Percentiles rank a stretch among this genome's conserved stretches.
Evolutionary conservation across 148 eudicot species (phyloP).

Genomic region (Spergularia marina): DNA sequence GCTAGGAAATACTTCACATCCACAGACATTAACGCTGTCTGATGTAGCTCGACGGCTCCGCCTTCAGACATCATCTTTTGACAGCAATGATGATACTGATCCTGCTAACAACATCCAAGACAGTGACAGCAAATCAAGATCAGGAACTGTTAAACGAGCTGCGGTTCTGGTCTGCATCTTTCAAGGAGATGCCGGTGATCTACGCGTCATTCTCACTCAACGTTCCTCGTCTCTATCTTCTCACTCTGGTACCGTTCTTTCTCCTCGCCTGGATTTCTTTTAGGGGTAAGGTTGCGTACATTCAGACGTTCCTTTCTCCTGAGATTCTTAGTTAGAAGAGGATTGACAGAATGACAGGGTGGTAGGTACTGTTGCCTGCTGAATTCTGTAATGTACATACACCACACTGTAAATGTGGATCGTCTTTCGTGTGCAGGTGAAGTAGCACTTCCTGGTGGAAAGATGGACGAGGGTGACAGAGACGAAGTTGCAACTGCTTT

Average conservation of each 20-base stretch:
- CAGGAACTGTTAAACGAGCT: conserved; percentile 39
- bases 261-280: too few relatives aligned
- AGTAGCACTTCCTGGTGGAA: conserved; percentile 92
- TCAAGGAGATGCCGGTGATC: conserved; percentile 42
- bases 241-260: conserved; percentile 45
- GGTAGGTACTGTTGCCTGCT: neutral
- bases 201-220: conserved; percentile 56
- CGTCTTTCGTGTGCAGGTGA: conserved; percentile 50
- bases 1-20: neutral
- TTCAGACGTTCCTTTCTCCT: neutral
- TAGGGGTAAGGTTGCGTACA: neutral
- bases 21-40: conserved; percentile 13
- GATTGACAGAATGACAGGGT: too few relatives aligned
- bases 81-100: neutral
- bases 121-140: conserved; percentile 4
- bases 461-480: conserved; percentile 66
- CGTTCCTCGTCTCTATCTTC: conserved; percentile 49
- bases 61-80: conserved; percentile 35
- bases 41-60: conserved; percentile 55
- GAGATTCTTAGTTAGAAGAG: too few relatives aligned
- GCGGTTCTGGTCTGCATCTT: conserved; percentile 77
- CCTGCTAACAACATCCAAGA: neutral
- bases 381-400: neutral
- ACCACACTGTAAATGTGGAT: neutral
- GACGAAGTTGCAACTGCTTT: conserved; percentile 73